Conservation (phyloP, 305 asterid species). For the Nicotiana rustica region DNA sequence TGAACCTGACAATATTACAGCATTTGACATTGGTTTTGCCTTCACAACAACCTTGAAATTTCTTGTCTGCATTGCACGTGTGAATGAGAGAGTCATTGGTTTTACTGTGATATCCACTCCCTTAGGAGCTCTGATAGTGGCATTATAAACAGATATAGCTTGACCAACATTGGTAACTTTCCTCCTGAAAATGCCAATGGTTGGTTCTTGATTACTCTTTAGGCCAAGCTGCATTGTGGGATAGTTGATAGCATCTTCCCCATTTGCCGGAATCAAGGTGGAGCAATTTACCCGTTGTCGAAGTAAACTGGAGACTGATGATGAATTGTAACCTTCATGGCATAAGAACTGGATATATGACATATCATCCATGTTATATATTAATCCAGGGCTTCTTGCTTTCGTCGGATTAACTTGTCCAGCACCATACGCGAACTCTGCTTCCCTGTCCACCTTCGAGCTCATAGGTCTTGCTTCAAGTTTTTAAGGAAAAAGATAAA, state of each 20-base stretch:
- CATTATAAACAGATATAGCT: slow-evolving; percentile 57
- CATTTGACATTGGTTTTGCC: slow-evolving; percentile 57
- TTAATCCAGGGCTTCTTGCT: slow-evolving; percentile 81
- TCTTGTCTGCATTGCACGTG: slow-evolving; percentile 52
- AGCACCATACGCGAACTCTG: slow-evolving; percentile 83
- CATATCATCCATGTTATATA: slow-evolving; percentile 80
- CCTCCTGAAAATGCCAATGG: slow-evolving; percentile 66
- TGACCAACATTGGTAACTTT: slow-evolving; percentile 75
- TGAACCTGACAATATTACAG: slow-evolving; percentile 61
- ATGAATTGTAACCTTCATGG: slow-evolving; percentile 67
- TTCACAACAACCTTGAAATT: slow-evolving; percentile 82
- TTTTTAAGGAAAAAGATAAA: slow-evolving; percentile 4
- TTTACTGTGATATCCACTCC: slow-evolving; percentile 72
- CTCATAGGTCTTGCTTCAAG: slow-evolving; percentile 62
- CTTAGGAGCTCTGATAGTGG: slow-evolving; percentile 69
- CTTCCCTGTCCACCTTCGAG: slow-evolving; percentile 61
- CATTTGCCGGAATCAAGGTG: slow-evolving; percentile 60
- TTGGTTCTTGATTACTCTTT: slow-evolving; percentile 58
- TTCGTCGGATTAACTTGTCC: slow-evolving; percentile 75
- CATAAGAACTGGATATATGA: slow-evolving; percentile 82
- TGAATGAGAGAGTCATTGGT: slow-evolving; percentile 63
- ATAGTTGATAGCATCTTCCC: slow-evolving; percentile 83
- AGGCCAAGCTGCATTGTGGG: slow-evolving; percentile 82
- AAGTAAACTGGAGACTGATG: slow-evolving; percentile 60
- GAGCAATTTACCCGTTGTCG: slow-evolving; percentile 66